Percentiles rank a stretch among this genome's conserved stretches.
These are phyloP conservation scores for Gymnopilus junonius DNA, from an alignment of 768 basidiomycete species.

Conservation along the genomic window DNA sequence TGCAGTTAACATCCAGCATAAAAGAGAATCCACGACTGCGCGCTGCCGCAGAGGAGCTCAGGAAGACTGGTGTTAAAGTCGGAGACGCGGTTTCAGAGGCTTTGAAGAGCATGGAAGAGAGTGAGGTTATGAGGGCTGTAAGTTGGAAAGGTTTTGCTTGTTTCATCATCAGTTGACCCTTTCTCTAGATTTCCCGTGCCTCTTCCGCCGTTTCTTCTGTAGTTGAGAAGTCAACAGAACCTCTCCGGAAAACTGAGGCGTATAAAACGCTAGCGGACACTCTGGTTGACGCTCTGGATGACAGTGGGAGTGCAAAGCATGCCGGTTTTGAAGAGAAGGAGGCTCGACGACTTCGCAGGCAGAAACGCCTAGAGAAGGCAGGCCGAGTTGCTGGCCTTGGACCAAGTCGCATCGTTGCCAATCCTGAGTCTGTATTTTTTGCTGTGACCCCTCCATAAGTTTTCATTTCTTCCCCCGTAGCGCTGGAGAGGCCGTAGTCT, in stretches of 20 bases:
- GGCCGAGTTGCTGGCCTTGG: slow-evolving; percentile 71
- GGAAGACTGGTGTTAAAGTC: slow-evolving; percentile 87
- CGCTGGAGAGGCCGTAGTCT: slow-evolving; percentile 83
- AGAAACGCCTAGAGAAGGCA: slow-evolving; percentile 82
- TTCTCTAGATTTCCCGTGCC: slow-evolving; percentile 76
- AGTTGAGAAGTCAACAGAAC: slow-evolving; percentile 89
- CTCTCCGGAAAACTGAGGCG: slow-evolving; percentile 94
- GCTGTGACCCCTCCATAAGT: slow-evolving; percentile 1
- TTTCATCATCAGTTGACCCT: neutral
- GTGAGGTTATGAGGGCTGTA: slow-evolving; percentile 87
- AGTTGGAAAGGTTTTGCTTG: slow-evolving; percentile 28
- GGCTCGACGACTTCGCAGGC: slow-evolving; percentile 78
- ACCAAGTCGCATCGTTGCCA: slow-evolving; percentile 59
- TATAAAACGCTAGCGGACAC: slow-evolving; percentile 93
- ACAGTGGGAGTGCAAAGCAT: slow-evolving; percentile 91
- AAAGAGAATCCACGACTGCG: slow-evolving; percentile 93
- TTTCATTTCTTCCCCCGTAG: slow-evolving; percentile 42
- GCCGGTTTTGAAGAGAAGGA: slow-evolving; percentile 98
- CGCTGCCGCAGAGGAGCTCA: slow-evolving; percentile 92
- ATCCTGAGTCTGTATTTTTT: slow-evolving; percentile 75
- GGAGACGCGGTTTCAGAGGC: slow-evolving; percentile 95
- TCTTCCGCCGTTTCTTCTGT: slow-evolving; percentile 85
- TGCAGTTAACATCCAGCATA: slow-evolving; percentile 87
- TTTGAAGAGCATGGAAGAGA: slow-evolving; percentile 92
- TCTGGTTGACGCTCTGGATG: slow-evolving; percentile 90